Percentiles rank a stretch among this genome's conserved stretches.
These are phyloP conservation scores for Calvatia gigantea DNA, from an alignment of 768 basidiomycete genomes.

Conservation along the genomic window DNA sequence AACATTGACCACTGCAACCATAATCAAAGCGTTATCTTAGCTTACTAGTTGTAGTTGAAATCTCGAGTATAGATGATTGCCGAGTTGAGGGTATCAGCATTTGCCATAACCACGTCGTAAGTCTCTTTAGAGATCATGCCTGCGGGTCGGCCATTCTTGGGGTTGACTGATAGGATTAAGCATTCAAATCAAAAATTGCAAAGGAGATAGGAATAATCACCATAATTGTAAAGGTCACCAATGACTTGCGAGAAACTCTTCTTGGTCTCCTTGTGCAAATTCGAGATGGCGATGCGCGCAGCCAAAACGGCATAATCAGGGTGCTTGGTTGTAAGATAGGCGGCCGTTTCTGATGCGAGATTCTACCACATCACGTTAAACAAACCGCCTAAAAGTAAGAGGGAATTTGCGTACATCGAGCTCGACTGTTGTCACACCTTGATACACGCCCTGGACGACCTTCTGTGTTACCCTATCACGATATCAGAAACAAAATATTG, in stretches of 20 bases:
- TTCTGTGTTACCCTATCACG: slow-evolving; percentile 76
- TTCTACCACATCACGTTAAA: slow-evolving; percentile 50
- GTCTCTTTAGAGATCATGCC: slow-evolving; percentile 91
- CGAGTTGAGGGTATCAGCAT: slow-evolving; percentile 82
- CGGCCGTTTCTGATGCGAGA: slow-evolving; percentile 95
- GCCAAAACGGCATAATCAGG: slow-evolving; percentile 98
- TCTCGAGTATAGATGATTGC: slow-evolving; percentile 98
- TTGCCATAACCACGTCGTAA: slow-evolving; percentile 76
- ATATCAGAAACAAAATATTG: background rate
- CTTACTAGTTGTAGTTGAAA: slow-evolving; percentile 94
- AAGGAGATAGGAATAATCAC: slow-evolving; percentile 36
- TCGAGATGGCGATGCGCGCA: slow-evolving; percentile 97
- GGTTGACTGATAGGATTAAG: slow-evolving; percentile 58
- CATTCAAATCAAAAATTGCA: slow-evolving; percentile 23
- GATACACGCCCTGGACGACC: slow-evolving; percentile 90
- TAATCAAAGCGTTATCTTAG: background rate
- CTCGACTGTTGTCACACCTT: slow-evolving; percentile 95
- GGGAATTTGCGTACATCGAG: slow-evolving; percentile 68
- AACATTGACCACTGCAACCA: background rate
- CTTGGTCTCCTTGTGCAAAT: slow-evolving; percentile 98
- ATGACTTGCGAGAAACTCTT: slow-evolving; percentile 94
- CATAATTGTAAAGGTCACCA: slow-evolving; percentile 84
- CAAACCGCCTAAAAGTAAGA: background rate
- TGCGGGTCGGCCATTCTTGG: slow-evolving; percentile 84
- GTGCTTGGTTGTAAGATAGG: slow-evolving; percentile 94